Conservation (phyloP, 371 early-diverging fungal species). For the Nosema muscidifuracis region DNA sequence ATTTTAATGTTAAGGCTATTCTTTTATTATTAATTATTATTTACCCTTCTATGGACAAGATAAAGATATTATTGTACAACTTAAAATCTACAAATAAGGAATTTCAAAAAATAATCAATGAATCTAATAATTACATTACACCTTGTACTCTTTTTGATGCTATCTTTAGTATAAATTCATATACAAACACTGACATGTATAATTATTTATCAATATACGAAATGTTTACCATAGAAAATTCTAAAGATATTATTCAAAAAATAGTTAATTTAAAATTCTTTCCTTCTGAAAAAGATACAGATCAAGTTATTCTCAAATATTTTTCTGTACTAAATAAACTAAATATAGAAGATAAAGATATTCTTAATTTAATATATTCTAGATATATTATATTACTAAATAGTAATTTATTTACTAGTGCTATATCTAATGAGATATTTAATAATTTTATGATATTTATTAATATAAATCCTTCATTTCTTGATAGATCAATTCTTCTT, state of each 20-base stretch:
- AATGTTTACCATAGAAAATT: not conserved
- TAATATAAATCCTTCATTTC: not conserved
- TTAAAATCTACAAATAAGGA: not conserved
- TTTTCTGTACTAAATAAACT: slow-evolving; percentile 15
- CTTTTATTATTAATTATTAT: no score
- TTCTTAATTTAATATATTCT: not conserved
- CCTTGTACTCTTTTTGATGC: not conserved
- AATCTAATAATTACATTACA: not conserved
- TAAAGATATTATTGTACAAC: not conserved
- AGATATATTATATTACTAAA: slow-evolving; percentile 31
- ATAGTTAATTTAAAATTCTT: slow-evolving; percentile 13
- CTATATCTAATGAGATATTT: not conserved
- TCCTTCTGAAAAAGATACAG: slow-evolving; percentile 31
- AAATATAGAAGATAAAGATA: not conserved
- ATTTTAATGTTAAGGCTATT: no score
- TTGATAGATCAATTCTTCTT: not conserved
- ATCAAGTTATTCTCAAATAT: slow-evolving; percentile 31
- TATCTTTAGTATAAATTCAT: slow-evolving; percentile 16
- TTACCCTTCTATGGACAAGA: not conserved
- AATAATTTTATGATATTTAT: slow-evolving; percentile 12
- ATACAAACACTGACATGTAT: slow-evolving; percentile 27
- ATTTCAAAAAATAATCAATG: not conserved
- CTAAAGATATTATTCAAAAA: not conserved
- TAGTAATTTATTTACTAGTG: slow-evolving; percentile 11
- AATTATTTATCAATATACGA: slow-evolving; percentile 9